phyloP scores from a whole-genome alignment of 768 basidiomycete genomes.

The Coprinellus aureogranulatus region DNA sequence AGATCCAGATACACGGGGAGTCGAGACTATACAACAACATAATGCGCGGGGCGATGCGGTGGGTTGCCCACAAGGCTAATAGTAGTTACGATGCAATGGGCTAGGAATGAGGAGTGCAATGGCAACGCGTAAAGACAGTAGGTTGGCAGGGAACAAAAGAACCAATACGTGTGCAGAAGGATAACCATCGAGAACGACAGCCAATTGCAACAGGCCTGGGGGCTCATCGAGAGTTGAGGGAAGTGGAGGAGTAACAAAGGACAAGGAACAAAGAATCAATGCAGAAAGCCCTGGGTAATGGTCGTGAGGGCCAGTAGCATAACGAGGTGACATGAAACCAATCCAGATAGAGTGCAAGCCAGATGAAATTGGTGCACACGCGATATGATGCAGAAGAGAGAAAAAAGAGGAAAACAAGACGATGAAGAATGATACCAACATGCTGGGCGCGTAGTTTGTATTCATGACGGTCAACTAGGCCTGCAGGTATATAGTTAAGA shows the following conservation, averaged over 20 bases:
- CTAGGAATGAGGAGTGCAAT: not conserved
- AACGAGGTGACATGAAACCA: not conserved
- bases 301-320: no score
- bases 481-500: constrained; percentile 1
- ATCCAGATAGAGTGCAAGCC: not conserved
- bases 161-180: no score
- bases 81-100: not conserved
- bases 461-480: not conserved
- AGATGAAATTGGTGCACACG: no score
- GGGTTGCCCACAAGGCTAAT: not conserved
- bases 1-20: constrained; percentile 5
- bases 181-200: no score
- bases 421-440: not conserved
- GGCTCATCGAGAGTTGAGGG: not conserved
- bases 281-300: no score
- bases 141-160: no score
- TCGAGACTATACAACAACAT: constrained; percentile 9
- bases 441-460: no score
- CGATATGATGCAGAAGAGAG: not conserved
- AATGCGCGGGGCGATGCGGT: no score
- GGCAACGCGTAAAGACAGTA: not conserved
- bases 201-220: no score
- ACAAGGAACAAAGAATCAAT: no score
- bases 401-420: not conserved
- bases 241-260: no score